These are phyloP conservation scores for Margaritispora aquatica DNA, from an alignment of 495 filamentous ascomycete genomes.

Conservation along the genomic window DNA sequence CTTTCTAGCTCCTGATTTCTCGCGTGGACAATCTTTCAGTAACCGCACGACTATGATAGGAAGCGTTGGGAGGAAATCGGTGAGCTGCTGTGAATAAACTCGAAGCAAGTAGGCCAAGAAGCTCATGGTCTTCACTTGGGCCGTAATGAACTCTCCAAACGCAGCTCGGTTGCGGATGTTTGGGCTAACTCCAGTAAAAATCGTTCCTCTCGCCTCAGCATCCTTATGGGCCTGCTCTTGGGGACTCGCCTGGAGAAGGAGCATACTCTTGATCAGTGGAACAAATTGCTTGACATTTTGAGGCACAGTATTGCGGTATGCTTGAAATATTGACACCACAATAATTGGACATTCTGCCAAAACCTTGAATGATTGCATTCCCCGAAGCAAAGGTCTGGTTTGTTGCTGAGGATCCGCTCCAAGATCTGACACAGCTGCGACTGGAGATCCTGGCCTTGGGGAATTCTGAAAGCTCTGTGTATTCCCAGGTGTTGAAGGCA, in stretches of 20 bases:
- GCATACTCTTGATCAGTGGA: conserved; percentile 83
- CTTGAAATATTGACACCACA: conserved; percentile 96
- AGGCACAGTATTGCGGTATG: conserved; percentile 69
- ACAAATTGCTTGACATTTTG: conserved; percentile 90
- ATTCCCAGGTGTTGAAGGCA: conserved; percentile 75
- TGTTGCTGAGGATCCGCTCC: conserved; percentile 70
- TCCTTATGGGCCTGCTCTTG: conserved; percentile 89
- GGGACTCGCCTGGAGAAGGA: conserved; percentile 85
- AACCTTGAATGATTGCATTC: conserved; percentile 99
- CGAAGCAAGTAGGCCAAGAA: conserved; percentile 92
- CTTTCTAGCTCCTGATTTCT: conserved; percentile 89
- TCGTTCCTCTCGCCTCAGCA: conserved; percentile 63
- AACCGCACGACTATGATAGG: conserved; percentile 89
- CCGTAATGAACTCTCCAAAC: conserved; percentile 96
- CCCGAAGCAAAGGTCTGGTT: conserved; percentile 71
- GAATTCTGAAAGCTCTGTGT: conserved; percentile 61
- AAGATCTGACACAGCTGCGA: conserved; percentile 69
- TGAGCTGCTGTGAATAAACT: conserved; percentile 78
- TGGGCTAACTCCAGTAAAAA: conserved; percentile 89
- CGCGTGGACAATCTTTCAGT: conserved; percentile 87
- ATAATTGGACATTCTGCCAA: conserved; percentile 97
- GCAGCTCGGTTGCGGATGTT: conserved; percentile 91
- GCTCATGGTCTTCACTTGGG: conserved; percentile 99
- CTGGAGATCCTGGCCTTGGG: conserved; percentile 82
- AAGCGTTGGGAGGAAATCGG: conserved; percentile 81